A percentile compares a stretch with the other conserved stretches of the same genome.
These are phyloP conservation scores for Jacaranda copaia DNA, from an alignment of 257 asterid species.

Conservation along the genomic window DNA sequence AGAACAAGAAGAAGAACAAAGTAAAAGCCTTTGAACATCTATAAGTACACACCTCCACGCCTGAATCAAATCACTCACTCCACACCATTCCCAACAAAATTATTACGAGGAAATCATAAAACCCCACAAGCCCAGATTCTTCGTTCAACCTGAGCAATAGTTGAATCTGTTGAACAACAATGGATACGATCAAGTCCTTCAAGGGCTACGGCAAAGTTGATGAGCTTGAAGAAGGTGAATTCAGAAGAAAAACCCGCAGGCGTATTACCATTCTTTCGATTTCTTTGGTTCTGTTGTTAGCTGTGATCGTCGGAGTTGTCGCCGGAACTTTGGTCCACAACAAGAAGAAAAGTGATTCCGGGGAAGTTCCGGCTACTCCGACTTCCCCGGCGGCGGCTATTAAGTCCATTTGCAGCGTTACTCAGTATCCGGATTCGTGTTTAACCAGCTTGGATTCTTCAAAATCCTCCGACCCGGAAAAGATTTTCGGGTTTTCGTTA, in stretches of 20 bases:
- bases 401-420: slow-evolving; percentile 66
- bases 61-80: not conserved
- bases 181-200: slow-evolving; percentile 83
- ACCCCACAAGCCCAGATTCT: not conserved
- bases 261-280: slow-evolving; percentile 55
- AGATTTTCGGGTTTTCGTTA: slow-evolving; percentile 62
- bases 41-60: slow-evolving; percentile 20
- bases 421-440: slow-evolving; percentile 69
- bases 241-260: slow-evolving; percentile 65
- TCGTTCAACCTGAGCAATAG: not conserved
- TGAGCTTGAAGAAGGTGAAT: slow-evolving; percentile 58
- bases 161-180: slow-evolving; percentile 33
- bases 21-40: slow-evolving; percentile 15
- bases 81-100: not conserved
- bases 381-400: slow-evolving; percentile 53
- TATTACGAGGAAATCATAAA: not conserved
- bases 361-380: slow-evolving; percentile 32
- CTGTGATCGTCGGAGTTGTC: slow-evolving; percentile 57
- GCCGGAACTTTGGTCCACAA: slow-evolving; percentile 60
- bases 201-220: slow-evolving; percentile 91
- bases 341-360: slow-evolving; percentile 26
- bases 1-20: slow-evolving; percentile 3
- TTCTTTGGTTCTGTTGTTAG: slow-evolving; percentile 50
- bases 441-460: slow-evolving; percentile 46
- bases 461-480: slow-evolving; percentile 62